phyloP scores from a whole-genome alignment of 2,329 filamentous ascomycete genomes.

The Cladorrhinum sp. region DNA sequence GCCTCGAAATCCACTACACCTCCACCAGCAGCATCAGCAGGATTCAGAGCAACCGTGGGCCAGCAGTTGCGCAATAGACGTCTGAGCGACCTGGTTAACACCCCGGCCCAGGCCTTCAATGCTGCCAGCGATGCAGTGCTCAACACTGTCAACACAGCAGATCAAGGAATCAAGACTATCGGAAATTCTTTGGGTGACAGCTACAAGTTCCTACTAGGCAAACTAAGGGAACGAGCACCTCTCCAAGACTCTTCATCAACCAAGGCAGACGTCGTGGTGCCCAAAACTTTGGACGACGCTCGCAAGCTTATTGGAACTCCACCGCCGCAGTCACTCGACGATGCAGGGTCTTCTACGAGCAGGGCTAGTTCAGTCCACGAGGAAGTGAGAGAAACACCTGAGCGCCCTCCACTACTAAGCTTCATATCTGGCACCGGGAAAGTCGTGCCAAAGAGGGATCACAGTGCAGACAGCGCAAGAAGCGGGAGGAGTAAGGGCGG shows the following conservation, averaged over 20 bases:
- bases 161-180: slow-evolving; percentile 89
- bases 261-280: slow-evolving; percentile 56
- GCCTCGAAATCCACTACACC: slow-evolving; percentile 27
- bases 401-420: slow-evolving; percentile 49
- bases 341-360: slow-evolving; percentile 55
- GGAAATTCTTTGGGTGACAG: slow-evolving; percentile 86
- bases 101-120: slow-evolving; percentile 76
- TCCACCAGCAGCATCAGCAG: slow-evolving; percentile 40
- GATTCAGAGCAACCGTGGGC: slow-evolving; percentile 40
- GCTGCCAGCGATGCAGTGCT: slow-evolving; percentile 82
- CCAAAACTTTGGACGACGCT: slow-evolving; percentile 90
- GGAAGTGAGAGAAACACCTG: slow-evolving; percentile 31
- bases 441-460: slow-evolving; percentile 54
- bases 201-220: slow-evolving; percentile 89
- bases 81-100: slow-evolving; percentile 81
- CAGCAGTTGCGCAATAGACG: slow-evolving; percentile 65
- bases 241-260: slow-evolving; percentile 33
- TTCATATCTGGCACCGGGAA: slow-evolving; percentile 64
- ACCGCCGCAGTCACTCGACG: slow-evolving; percentile 45
- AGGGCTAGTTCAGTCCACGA: slow-evolving; percentile 53
- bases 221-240: slow-evolving; percentile 68
- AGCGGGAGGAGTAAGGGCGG: slow-evolving; percentile 46
- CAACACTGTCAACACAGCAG: slow-evolving; percentile 82
- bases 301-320: slow-evolving; percentile 80
- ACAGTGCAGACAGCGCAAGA: slow-evolving; percentile 70